A percentile compares a stretch with the other conserved stretches of the same genome.
Evolutionary conservation across 306 rosid species (phyloP).

Genomic region (Begonia masoniana): DNA sequence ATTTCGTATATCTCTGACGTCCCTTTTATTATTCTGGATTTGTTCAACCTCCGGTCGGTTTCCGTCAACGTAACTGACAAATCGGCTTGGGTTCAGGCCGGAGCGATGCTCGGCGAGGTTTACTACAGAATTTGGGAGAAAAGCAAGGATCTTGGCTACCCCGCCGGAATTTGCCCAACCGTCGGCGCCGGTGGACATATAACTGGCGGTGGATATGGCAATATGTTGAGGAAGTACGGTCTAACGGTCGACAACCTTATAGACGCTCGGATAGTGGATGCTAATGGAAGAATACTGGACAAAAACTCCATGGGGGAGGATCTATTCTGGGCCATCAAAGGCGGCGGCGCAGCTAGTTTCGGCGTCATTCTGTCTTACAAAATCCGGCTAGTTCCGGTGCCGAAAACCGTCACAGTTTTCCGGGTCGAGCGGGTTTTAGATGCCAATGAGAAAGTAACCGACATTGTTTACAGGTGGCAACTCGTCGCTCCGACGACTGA

Average conservation of each 20-base stretch:
- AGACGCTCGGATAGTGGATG: conserved; percentile 15
- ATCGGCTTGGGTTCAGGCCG: conserved; percentile 9
- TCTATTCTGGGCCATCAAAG: conserved; percentile 25
- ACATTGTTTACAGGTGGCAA: conserved; percentile 7
- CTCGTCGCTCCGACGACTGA: conserved; percentile 4
- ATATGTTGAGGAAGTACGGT: conserved; percentile 35
- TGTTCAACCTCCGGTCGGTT: conserved; percentile 9
- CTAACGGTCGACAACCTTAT: conserved; percentile 30
- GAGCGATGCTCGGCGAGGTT: conserved; percentile 14
- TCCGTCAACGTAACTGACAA: conserved; percentile 1
- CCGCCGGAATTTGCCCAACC: conserved; percentile 16
- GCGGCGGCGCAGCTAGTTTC: conserved; percentile 22
- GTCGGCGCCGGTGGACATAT: conserved; percentile 11
- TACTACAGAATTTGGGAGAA: conserved; percentile 13
- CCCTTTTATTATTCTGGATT: conserved; percentile 17
- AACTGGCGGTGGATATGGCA: conserved; percentile 11
- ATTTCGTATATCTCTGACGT: not conserved
- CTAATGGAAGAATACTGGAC: conserved; percentile 12
- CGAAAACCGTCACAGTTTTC: conserved; percentile 13
- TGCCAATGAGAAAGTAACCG: conserved; percentile 11
- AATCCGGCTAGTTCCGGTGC: conserved; percentile 10
- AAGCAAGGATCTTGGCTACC: conserved; percentile 9
- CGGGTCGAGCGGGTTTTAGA: conserved; percentile 8
- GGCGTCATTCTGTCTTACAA: conserved; percentile 18
- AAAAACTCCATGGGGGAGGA: conserved; percentile 21